A percentile compares a stretch with the other conserved stretches of the same genome.
Conservation (phyloP, 371 early-diverging fungal genomes). For the Mucor circinelloides region DNA sequence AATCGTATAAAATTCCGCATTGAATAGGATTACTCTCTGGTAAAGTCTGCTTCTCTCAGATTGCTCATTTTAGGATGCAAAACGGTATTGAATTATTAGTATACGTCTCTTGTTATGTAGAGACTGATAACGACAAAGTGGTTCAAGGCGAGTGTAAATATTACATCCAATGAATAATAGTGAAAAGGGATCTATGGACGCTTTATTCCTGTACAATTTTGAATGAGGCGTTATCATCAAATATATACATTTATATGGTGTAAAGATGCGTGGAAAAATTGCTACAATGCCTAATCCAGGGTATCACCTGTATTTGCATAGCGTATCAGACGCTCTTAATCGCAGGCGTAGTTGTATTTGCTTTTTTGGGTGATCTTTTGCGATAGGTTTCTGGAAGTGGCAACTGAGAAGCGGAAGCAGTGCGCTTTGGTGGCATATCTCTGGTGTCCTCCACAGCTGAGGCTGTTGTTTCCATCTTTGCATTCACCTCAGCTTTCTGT, state of each 20-base stretch:
- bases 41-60: no score
- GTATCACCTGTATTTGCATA: not conserved
- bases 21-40: no score
- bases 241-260: not conserved
- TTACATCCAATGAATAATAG: no score
- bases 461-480: not conserved
- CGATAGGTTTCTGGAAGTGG: not conserved
- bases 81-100: no score
- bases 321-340: not conserved
- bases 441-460: not conserved
- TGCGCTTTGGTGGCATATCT: not conserved
- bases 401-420: not conserved
- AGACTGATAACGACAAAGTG: no score
- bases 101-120: no score
- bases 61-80: no score
- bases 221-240: not conserved
- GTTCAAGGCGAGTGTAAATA: no score
- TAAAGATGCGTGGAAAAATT: not conserved
- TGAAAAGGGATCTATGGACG: not conserved
- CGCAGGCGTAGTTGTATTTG: not conserved
- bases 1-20: no score
- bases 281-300: not conserved
- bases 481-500: not conserved
- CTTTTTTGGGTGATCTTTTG: not conserved
- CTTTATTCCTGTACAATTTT: not conserved